These are phyloP conservation scores for Wallacemonas sp. DNA, from an alignment of 208 protist genomes.

Conservation along the genomic window DNA sequence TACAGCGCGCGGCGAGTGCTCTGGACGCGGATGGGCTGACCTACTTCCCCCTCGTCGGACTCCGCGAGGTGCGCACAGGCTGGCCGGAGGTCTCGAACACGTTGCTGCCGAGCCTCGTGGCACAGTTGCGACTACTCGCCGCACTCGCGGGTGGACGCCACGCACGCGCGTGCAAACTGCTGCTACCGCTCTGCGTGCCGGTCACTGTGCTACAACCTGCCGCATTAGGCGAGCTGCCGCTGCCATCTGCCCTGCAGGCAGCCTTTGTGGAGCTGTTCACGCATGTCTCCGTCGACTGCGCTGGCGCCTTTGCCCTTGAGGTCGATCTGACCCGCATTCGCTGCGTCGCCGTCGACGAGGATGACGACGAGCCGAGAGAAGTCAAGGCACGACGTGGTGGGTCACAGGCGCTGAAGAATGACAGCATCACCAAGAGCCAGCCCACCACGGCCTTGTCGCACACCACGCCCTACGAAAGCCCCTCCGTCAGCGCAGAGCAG, in stretches of 20 bases:
- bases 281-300: slow-evolving; percentile 24
- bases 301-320: slow-evolving; percentile 17
- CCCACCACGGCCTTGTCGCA: too few species aligned
- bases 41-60: slow-evolving; percentile 33
- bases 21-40: slow-evolving; percentile 24
- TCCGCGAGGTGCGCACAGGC: slow-evolving; percentile 23
- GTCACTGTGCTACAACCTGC: slow-evolving; percentile 18
- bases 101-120: slow-evolving; percentile 33
- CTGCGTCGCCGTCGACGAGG: slow-evolving; percentile 21
- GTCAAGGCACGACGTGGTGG: too few species aligned
- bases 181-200: slow-evolving; percentile 38
- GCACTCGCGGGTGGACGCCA: slow-evolving; percentile 30
- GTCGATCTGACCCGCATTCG: slow-evolving; percentile 32
- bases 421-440: too few species aligned
- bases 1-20: slow-evolving; percentile 23
- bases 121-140: slow-evolving; percentile 35
- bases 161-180: slow-evolving; percentile 13
- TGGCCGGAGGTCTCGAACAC: slow-evolving; percentile 31
- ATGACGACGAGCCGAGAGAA: not conserved
- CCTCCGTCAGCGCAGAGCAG: not conserved
- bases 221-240: not conserved
- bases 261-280: slow-evolving; percentile 42
- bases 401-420: too few species aligned
- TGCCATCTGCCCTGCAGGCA: slow-evolving; percentile 33
- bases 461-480: not conserved